Conservation (phyloP, 129 eudicot species). For the Gnaphalium uliginosum region DNA sequence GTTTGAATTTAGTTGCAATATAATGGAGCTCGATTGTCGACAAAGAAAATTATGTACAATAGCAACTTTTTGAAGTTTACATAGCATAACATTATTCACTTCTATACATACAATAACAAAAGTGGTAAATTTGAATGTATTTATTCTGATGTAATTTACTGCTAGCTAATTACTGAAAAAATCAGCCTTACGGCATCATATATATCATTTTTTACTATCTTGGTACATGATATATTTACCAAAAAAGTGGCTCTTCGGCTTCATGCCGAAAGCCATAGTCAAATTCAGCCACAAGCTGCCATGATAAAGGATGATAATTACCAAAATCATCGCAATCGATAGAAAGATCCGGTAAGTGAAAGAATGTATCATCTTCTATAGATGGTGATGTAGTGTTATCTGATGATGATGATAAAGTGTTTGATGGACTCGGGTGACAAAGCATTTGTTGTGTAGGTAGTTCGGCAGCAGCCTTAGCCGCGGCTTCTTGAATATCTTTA, state of each 20-base stretch:
- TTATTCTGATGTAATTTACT: too few relatives aligned
- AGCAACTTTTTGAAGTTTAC: too few relatives aligned
- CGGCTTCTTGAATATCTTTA: constrained; percentile 79
- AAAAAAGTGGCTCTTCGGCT: constrained; percentile 57
- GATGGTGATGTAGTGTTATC: constrained; percentile 33
- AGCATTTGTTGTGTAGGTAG: constrained; percentile 25
- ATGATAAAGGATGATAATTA: constrained; percentile 42
- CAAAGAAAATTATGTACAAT: not conserved
- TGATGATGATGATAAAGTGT: constrained; percentile 31
- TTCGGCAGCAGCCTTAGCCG: constrained; percentile 61
- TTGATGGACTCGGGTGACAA: constrained; percentile 42
- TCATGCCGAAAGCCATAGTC: constrained; percentile 50
- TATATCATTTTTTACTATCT: not conserved
- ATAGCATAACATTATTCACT: too few relatives aligned
- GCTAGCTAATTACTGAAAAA: not conserved
- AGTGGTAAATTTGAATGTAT: too few relatives aligned
- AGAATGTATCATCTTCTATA: constrained; percentile 53
- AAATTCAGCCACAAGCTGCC: constrained; percentile 59
- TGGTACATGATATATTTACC: constrained; percentile 39
- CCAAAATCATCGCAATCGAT: constrained; percentile 24
- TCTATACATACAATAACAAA: not conserved
- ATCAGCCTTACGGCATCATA: constrained; percentile 1
- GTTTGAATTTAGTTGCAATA: too few relatives aligned
- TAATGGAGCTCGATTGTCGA: too few relatives aligned
- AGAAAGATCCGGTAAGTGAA: constrained; percentile 71